Conservation (phyloP, 306 rosid species). For the Luffa acutangula region DNA sequence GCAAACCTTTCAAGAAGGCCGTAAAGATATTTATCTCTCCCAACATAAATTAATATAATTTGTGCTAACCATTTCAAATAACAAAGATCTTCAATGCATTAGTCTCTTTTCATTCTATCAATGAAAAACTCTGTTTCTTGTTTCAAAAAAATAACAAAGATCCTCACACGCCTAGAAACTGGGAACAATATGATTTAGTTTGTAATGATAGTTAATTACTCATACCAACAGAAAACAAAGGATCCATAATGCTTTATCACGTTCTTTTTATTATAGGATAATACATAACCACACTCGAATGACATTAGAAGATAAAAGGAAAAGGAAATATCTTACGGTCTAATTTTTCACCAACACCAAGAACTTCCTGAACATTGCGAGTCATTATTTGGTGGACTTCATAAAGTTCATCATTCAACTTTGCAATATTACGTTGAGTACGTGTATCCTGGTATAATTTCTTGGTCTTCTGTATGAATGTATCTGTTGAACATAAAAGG, state of each 20-base stretch:
- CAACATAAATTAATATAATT: not conserved
- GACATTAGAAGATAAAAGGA: not conserved
- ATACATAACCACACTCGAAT: not conserved
- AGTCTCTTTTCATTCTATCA: too few species aligned
- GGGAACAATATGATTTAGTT: not conserved
- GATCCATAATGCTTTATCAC: not conserved
- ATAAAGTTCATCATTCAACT: conserved; percentile 94
- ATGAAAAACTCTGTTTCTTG: too few species aligned
- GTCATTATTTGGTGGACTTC: conserved; percentile 99
- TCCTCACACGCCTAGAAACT: not conserved
- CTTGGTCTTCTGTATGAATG: conserved; percentile 94
- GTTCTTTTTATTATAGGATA: not conserved
- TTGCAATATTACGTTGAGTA: conserved; percentile 92
- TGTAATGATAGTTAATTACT: not conserved
- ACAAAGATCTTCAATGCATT: not conserved
- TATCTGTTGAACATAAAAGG: conserved; percentile 44
- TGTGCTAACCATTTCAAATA: not conserved
- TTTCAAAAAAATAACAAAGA: not conserved
- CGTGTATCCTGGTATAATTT: conserved; percentile 96
- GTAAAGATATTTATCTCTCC: not conserved
- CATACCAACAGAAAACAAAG: not conserved
- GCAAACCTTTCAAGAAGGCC: not conserved
- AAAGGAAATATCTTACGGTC: conserved; percentile 63
- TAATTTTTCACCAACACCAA: conserved; percentile 99
- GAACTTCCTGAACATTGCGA: conserved; percentile 98